Percentiles rank a stretch among this genome's conserved stretches.
These are phyloP conservation scores for Corylus americana DNA, from an alignment of 306 rosid species.

Conservation along the genomic window DNA sequence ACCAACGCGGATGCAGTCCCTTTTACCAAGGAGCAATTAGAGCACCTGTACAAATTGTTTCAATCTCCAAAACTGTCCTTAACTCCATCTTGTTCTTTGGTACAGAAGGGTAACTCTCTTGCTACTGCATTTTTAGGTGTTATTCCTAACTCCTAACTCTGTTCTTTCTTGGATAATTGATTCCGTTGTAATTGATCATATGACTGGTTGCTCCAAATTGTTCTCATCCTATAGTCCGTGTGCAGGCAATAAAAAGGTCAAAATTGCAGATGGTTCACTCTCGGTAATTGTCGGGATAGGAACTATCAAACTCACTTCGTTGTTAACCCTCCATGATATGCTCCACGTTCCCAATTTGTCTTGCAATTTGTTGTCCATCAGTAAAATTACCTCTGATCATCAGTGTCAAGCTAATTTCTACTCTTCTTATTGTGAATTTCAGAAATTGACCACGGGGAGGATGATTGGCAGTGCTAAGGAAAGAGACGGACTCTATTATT, in stretches of 20 bases:
- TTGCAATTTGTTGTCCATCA: constrained; percentile 1
- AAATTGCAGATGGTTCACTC: not conserved
- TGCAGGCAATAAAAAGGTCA: not conserved
- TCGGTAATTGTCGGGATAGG: not conserved
- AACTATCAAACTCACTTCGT: not conserved
- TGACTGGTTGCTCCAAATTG: not conserved
- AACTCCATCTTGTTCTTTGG: no score
- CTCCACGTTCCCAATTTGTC: constrained; percentile 1
- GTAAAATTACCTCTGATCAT: not conserved
- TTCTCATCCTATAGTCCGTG: not conserved
- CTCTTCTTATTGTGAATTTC: not conserved
- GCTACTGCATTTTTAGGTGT: no score
- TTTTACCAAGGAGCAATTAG: no score
- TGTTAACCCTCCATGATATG: not conserved
- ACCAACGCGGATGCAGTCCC: no score
- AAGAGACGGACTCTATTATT: not conserved
- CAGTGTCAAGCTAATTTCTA: not conserved
- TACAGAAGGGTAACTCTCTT: no score
- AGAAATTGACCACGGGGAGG: constrained; percentile 5
- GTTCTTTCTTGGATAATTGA: not conserved
- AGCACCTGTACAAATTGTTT: no score
- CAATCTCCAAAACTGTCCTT: no score
- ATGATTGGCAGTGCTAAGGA: constrained; percentile 18
- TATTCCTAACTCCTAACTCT: no score
- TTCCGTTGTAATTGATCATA: not conserved